Evolutionary conservation across 2,329 filamentous ascomycete species (phyloP).

Genomic region (Didymella segeticola): DNA sequence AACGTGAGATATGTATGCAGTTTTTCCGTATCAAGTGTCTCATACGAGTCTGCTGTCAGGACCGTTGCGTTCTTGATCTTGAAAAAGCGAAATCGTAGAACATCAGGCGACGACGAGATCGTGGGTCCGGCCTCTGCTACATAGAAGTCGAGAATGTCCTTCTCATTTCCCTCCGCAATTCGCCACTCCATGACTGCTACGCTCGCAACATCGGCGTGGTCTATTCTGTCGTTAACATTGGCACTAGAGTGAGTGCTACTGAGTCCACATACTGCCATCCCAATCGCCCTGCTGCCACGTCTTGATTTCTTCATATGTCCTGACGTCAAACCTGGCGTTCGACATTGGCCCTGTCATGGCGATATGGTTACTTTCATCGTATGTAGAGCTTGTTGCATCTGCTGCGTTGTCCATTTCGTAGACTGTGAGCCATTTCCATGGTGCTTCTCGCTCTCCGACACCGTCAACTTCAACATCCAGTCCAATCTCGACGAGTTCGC

Average conservation of each 20-base stretch:
- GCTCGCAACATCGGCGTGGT: conserved; percentile 11
- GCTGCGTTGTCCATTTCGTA: conserved; percentile 13
- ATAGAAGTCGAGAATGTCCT: conserved; percentile 19
- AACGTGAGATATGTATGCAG: conserved; percentile 15
- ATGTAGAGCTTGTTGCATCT: not conserved
- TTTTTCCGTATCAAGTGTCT: conserved; percentile 6
- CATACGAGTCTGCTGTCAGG: conserved; percentile 8
- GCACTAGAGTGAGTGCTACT: no score
- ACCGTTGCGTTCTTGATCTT: conserved; percentile 19
- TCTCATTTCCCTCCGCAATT: conserved; percentile 1
- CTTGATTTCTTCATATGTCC: conserved; percentile 15
- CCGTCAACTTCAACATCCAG: conserved; percentile 12
- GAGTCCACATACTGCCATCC: conserved; percentile 7
- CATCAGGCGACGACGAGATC: conserved; percentile 15
- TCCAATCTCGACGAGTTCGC: conserved; percentile 9
- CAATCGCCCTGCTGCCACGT: conserved; percentile 17
- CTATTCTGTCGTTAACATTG: not conserved
- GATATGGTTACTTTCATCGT: conserved; percentile 7
- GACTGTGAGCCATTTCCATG: conserved; percentile 19
- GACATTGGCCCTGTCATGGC: conserved; percentile 2
- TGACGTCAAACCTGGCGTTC: conserved; percentile 12
- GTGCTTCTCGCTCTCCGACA: conserved; percentile 11
- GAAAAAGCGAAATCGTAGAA: conserved; percentile 18
- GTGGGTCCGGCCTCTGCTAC: conserved; percentile 11
- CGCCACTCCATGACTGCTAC: conserved; percentile 24